Evolutionary conservation across 2,329 filamentous ascomycete species (phyloP).

Genomic region (Gaeumannomyces tritici): DNA sequence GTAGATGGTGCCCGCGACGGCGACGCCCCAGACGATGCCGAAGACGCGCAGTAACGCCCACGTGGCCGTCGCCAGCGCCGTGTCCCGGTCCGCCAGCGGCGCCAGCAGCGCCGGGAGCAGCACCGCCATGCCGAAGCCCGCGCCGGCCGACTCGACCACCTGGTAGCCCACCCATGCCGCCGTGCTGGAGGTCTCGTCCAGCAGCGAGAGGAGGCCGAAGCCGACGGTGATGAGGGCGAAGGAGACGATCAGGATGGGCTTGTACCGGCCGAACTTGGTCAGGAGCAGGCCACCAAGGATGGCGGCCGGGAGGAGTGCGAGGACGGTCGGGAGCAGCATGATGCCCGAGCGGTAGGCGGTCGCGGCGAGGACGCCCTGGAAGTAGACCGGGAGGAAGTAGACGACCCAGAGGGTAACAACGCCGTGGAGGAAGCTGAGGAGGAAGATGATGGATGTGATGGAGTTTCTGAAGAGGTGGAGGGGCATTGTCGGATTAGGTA

Average conservation of each 20-base stretch:
- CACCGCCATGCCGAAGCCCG: constrained; percentile 27
- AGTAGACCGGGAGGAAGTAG: constrained; percentile 28
- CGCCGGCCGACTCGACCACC: constrained; percentile 23
- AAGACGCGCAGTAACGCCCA: constrained; percentile 36
- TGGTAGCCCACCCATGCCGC: constrained; percentile 15
- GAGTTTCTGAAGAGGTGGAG: constrained; percentile 27
- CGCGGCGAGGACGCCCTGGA: constrained; percentile 26
- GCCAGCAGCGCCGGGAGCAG: constrained; percentile 34
- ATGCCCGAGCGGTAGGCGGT: constrained; percentile 19
- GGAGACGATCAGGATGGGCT: constrained; percentile 27
- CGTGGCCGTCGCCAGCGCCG: constrained; percentile 25
- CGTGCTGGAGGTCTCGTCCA: constrained; percentile 10
- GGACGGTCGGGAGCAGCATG: constrained; percentile 15
- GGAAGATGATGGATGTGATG: constrained; percentile 18
- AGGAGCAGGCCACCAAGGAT: constrained; percentile 10
- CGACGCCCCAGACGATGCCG: constrained; percentile 34
- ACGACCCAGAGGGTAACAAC: constrained; percentile 17
- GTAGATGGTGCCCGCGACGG: constrained; percentile 32
- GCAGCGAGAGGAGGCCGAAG: constrained; percentile 17
- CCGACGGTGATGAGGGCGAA: constrained; percentile 20
- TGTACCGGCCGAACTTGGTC: constrained; percentile 11
- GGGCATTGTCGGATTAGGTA: constrained; percentile 24
- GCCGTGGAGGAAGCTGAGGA: constrained; percentile 18
- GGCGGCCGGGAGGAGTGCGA: constrained; percentile 13
- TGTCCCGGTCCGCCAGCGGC: constrained; percentile 23